Evolutionary conservation across 768 basidiomycete genomes (phyloP).

Genomic region (Tephrocybe rancida): DNA sequence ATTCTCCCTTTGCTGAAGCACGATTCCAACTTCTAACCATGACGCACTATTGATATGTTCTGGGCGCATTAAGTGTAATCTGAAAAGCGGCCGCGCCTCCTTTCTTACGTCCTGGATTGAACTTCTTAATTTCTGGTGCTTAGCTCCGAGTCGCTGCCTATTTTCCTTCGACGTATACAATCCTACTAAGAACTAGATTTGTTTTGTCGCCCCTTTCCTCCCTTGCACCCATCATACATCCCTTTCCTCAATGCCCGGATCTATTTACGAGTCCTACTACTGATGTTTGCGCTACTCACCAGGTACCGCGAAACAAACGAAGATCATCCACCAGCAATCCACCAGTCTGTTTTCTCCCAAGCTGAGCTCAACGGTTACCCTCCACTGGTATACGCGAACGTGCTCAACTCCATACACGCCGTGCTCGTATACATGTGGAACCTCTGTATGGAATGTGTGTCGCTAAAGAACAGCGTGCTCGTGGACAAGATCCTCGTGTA

Average conservation of each 20-base stretch:
- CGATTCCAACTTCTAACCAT: no score
- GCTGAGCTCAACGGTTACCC: conserved; percentile 73
- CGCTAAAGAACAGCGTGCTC: conserved; percentile 58
- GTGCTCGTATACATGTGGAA: conserved; percentile 79
- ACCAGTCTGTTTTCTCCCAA: conserved; percentile 76
- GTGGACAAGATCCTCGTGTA: conserved; percentile 67
- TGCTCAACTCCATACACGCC: conserved; percentile 81
- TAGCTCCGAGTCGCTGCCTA: no score
- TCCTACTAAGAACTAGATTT: no score
- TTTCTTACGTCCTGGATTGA: no score
- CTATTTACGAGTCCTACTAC: not conserved
- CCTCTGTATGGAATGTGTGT: conserved; percentile 69
- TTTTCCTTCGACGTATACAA: no score
- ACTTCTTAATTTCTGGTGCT: no score
- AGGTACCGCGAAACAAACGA: conserved; percentile 97
- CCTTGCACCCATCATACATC: not conserved
- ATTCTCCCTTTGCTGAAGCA: no score
- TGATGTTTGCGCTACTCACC: conserved; percentile 68
- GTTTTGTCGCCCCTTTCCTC: conserved; percentile 28
- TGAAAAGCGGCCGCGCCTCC: no score
- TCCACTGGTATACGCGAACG: conserved; percentile 72
- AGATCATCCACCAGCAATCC: conserved; percentile 94
- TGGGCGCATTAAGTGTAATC: no score
- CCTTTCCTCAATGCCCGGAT: not conserved
- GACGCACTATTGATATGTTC: no score